Conservation (phyloP, 2,329 filamentous ascomycete genomes). For the Aureobasidium sp. region DNA sequence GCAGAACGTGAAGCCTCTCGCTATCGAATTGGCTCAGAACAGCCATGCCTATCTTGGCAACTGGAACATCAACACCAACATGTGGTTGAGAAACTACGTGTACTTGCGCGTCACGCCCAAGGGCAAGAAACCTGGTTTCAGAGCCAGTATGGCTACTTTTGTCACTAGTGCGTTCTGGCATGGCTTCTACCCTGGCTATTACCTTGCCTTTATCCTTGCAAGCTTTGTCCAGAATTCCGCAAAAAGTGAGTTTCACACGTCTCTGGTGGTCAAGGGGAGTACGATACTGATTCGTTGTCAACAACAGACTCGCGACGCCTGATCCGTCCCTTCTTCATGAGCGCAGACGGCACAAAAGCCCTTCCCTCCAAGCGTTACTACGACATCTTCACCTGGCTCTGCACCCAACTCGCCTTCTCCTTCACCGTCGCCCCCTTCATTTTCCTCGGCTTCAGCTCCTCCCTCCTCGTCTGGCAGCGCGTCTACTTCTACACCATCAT, state of each 20-base stretch:
- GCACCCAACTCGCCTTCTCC: conserved; percentile 73
- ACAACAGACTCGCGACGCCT: conserved; percentile 72
- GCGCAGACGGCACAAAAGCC: conserved; percentile 61
- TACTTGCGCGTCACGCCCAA: conserved; percentile 91
- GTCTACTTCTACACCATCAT: conserved; percentile 83
- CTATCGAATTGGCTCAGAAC: conserved; percentile 85
- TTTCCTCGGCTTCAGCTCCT: conserved; percentile 62
- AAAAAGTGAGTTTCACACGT: conserved; percentile 61
- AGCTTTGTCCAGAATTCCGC: conserved; percentile 87
- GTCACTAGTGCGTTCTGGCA: conserved; percentile 95
- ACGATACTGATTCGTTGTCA: conserved; percentile 7
- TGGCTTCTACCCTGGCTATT: conserved; percentile 95
- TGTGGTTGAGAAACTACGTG: conserved; percentile 92
- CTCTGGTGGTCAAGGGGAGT: background rate
- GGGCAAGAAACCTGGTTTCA: conserved; percentile 92
- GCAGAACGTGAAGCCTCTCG: conserved; percentile 78
- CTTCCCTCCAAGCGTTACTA: conserved; percentile 74
- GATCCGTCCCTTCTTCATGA: conserved; percentile 85
- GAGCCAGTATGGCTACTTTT: conserved; percentile 89
- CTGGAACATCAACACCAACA: conserved; percentile 99
- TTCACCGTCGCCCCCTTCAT: conserved; percentile 82
- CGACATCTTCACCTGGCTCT: conserved; percentile 64
- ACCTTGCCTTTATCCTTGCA: conserved; percentile 79
- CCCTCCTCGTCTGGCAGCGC: conserved; percentile 66
- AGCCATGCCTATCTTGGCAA: conserved; percentile 81